A percentile compares a stretch with the other conserved stretches of the same genome.
These are phyloP conservation scores for Polygonum maritimum DNA, from an alignment of 148 eudicot species.

Conservation along the genomic window DNA sequence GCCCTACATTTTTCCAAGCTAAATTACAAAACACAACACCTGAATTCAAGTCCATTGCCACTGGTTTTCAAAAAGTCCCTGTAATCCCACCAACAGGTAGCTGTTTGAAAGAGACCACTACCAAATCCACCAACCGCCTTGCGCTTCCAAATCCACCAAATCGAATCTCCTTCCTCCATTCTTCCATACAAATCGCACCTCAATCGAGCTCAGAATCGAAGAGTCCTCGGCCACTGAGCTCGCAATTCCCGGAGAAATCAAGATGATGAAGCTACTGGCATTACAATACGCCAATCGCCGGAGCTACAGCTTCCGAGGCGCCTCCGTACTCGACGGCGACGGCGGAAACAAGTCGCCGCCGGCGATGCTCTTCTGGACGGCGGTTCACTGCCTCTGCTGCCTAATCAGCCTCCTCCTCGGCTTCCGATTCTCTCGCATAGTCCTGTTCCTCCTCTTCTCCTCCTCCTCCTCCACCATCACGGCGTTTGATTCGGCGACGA, in stretches of 20 bases:
- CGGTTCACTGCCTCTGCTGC: slow-evolving; percentile 68
- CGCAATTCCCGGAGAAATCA: neutral
- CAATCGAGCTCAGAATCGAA: neutral
- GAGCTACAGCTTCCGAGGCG: slow-evolving; percentile 41
- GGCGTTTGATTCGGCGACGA: slow-evolving; percentile 1
- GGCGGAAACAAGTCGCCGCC: slow-evolving; percentile 41
- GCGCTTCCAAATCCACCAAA: neutral
- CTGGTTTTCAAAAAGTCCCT: neutral
- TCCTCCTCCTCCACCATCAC: slow-evolving; percentile 36
- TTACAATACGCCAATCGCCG: slow-evolving; percentile 55
- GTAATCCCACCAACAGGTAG: slow-evolving; percentile 5
- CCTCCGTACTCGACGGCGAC: slow-evolving; percentile 25
- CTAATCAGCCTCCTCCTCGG: slow-evolving; percentile 68
- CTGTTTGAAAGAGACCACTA: slow-evolving; percentile 8
- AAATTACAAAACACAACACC: too few relatives aligned
- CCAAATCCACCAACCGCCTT: slow-evolving; percentile 3
- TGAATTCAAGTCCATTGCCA: neutral
- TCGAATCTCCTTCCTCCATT: neutral
- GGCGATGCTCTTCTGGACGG: slow-evolving; percentile 51
- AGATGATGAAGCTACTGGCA: slow-evolving; percentile 60
- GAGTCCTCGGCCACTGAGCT: neutral
- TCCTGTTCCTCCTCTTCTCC: slow-evolving; percentile 59
- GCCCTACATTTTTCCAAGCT: neutral
- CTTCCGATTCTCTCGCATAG: slow-evolving; percentile 77
- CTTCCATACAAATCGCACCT: neutral